Base-by-base conservation (phyloP, 2,329 filamentous ascomycete species). In the Colletotrichum brevisporum region DNA sequence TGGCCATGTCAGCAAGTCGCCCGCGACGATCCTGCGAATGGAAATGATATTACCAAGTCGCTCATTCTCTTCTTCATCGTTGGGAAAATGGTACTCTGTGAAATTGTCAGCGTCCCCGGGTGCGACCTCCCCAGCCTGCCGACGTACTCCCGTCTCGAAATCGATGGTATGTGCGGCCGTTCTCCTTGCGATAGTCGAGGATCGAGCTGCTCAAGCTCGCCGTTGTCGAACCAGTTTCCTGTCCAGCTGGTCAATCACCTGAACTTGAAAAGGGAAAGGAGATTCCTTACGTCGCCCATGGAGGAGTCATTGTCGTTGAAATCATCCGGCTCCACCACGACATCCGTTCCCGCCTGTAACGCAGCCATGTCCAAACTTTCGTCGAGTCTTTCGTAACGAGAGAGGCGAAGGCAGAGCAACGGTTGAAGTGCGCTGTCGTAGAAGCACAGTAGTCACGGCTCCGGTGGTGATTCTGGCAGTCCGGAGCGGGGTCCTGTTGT, bases 161-260 rank as follows among this genome's bases (percentile, higher is more conserved):
- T 3, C 76, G 71, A 54, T 67, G 66, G 26, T 71, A 71, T 2
- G 70, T 71, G n/a, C 70, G 63, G 8, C 70, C 70, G 12, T 71
- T 71, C 26, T 71, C 70, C n/a, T 64, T 64, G 9, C 68, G 58
- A 31, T 71, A 71, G 41, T 71, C 39, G 3, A 71, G 58, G 5
- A 71, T 81, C 41, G 80, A 83, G 3, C 80, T 80, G 18, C 71
- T 71, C 24, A 80, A 69, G 6, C 78, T 80, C 0, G 73, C 75
- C 0, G 77, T 78, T n/a, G 77, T 77, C 12, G 51, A 26, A 2
- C 62, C 45, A 4, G 13, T 43, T 1, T 63, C 62, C 69, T 71
- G 45, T 8, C 8, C 1, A 13, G 8, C 6, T 1, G 6, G 52
- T 69, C 51, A 69, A 36, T 36, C 16, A 24, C 3, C 12, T 39